Conservation (phyloP, 2,329 filamentous ascomycete species). For the Penicillium oxalicum region DNA sequence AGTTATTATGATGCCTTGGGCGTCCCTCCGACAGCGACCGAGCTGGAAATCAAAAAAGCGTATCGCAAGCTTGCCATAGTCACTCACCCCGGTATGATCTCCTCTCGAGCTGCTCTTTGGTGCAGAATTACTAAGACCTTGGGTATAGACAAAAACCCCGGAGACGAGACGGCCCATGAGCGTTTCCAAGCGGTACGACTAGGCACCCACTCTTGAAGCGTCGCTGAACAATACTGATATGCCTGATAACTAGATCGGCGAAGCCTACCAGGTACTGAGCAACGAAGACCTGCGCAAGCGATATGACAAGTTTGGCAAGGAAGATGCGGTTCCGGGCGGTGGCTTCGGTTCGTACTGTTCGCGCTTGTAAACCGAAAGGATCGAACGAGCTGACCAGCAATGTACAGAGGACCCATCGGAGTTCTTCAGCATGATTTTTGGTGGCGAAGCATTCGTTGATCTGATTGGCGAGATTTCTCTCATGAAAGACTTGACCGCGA, state of each 20-base stretch:
- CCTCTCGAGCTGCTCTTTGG: background rate
- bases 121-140: background rate
- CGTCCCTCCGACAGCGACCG: conserved; percentile 76
- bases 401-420: conserved; percentile 74
- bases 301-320: conserved; percentile 97
- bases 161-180: conserved; percentile 85
- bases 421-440: conserved; percentile 98
- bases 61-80: conserved; percentile 92
- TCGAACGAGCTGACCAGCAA: conserved; percentile 7
- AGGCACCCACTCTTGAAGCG: background rate
- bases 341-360: conserved; percentile 64
- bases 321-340: conserved; percentile 80
- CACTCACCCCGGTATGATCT: conserved; percentile 69
- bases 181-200: conserved; percentile 78
- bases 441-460: conserved; percentile 90
- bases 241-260: conserved; percentile 50
- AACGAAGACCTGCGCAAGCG: conserved; percentile 79
- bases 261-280: conserved; percentile 73
- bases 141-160: conserved; percentile 86
- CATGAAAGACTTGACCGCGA: conserved; percentile 96
- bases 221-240: conserved; percentile 6
- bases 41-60: conserved; percentile 94
- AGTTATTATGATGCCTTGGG: conserved; percentile 82
- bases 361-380: background rate
- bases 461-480: conserved; percentile 97